Percentiles rank a stretch among this genome's conserved stretches.
These are phyloP conservation scores for Trichophyton benhamiae DNA, from an alignment of 2,329 filamentous ascomycete genomes.

Conservation along the genomic window DNA sequence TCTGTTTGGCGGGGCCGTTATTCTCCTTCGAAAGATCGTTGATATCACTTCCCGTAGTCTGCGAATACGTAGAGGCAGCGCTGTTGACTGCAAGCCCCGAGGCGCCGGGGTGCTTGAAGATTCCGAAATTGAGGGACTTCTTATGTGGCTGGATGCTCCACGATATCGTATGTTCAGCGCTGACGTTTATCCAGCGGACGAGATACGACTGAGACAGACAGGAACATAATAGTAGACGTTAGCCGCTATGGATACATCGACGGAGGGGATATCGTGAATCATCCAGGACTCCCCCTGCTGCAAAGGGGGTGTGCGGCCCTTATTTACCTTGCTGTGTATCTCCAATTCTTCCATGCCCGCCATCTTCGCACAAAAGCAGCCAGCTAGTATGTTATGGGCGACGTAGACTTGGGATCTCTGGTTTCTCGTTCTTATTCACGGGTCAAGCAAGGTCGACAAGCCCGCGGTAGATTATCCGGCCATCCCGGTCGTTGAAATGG, in stretches of 20 bases:
- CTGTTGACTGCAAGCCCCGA: constrained; percentile 35
- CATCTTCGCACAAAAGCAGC: constrained; percentile 40
- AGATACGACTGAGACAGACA: constrained; percentile 65
- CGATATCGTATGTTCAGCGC: constrained; percentile 80
- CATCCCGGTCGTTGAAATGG: neutral
- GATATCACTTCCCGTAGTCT: constrained; percentile 26
- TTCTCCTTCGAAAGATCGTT: constrained; percentile 20
- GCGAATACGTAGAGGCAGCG: constrained; percentile 9
- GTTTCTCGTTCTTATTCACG: neutral
- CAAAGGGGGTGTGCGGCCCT: neutral
- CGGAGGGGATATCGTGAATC: neutral
- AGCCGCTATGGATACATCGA: neutral
- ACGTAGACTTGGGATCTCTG: neutral
- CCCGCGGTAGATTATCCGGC: neutral
- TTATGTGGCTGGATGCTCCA: constrained; percentile 98
- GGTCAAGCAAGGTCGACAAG: neutral
- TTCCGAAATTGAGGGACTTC: constrained; percentile 95
- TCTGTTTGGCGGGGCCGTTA: constrained; percentile 35
- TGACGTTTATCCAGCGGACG: constrained; percentile 90
- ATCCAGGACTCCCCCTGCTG: constrained; percentile 17
- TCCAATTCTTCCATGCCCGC: constrained; percentile 93
- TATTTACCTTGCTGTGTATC: constrained; percentile 81
- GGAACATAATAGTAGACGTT: neutral
- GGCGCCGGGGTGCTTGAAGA: constrained; percentile 89
- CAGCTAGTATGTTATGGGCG: neutral